Evolutionary conservation across 2,329 filamentous ascomycete species (phyloP), one percentile per base, ranked within the genome.

Genomic region (Albophoma yamanashiensis): DNA sequence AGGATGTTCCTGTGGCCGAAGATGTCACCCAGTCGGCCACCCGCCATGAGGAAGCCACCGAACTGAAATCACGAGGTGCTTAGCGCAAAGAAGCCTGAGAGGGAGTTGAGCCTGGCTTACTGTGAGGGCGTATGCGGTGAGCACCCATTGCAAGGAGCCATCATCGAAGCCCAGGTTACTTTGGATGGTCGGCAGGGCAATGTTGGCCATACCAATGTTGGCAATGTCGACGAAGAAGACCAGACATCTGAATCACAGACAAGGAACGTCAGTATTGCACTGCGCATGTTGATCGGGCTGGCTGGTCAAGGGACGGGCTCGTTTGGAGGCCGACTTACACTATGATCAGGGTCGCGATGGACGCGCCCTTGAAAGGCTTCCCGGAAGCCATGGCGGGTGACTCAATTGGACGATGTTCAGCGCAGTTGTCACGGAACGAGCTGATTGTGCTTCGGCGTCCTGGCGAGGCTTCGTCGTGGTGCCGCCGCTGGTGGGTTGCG

Each of bases 161-260:
- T 62, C 57, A 38, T 61, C 61, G 34, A 43, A 61, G 31, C 59
- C 61, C 34, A 62, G 57, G 6, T 59, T 56, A n/a, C 55, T 55
- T 39, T 61, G 56, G 55, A 62, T 61, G n/a, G 61, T 62, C 5
- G 61, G 61, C 22, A 61, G 38, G n/a, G 61, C 61, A 31, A 62
- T 62, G 39, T 62, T 62, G 40, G 60, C 60, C 60, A 62, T 60
- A 56, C 60, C 60, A 40, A 62, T 59, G 43, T 62, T 62, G 58
- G 60, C 60, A 52, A 62, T 62, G 47, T 62, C 60, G 47, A 60
- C 59, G 20, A 62, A 60, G 31, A 62, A 62, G 17, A 62, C 60
- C 22, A 62, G 50, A 22, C 60, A 62, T 58, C 60, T 62, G 55
- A n/a, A 34, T 14, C 25, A 9, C 12, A 15, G 25, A 20, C 8